These are phyloP conservation scores for Diplocarpon mali DNA, from an alignment of 2,329 filamentous ascomycete species.

Conservation along the genomic window DNA sequence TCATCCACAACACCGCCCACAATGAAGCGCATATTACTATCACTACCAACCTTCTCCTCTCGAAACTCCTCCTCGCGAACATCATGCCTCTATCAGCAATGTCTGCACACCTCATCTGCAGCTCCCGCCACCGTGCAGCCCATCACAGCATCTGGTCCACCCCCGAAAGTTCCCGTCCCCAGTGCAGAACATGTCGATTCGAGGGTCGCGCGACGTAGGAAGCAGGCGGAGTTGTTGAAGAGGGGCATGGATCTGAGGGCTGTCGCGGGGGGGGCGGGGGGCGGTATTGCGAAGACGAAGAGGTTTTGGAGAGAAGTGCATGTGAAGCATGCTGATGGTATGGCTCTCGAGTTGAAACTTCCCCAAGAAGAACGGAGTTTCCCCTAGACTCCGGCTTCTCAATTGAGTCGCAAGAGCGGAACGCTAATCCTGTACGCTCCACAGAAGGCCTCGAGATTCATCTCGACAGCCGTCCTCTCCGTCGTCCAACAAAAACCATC, in stretches of 20 bases:
- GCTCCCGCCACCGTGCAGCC: slow-evolving; percentile 28
- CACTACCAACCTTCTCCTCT: slow-evolving; percentile 13
- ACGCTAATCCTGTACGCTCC: not conserved
- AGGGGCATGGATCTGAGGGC: slow-evolving; percentile 38
- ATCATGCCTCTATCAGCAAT: slow-evolving; percentile 8
- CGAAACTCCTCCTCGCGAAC: slow-evolving; percentile 5
- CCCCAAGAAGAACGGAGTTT: not conserved
- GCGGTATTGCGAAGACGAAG: slow-evolving; percentile 40
- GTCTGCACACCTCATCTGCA: slow-evolving; percentile 20
- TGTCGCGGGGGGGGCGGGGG: slow-evolving; percentile 28
- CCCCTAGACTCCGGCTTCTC: not conserved
- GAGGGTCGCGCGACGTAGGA: slow-evolving; percentile 39
- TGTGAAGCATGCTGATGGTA: slow-evolving; percentile 57
- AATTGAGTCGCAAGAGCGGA: not conserved
- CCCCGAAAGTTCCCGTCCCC: slow-evolving; percentile 43
- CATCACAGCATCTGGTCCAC: slow-evolving; percentile 46
- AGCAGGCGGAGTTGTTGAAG: slow-evolving; percentile 45
- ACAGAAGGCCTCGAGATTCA: slow-evolving; percentile 41
- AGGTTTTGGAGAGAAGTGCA: slow-evolving; percentile 84
- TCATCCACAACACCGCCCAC: slow-evolving; percentile 3
- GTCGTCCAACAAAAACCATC: slow-evolving; percentile 63
- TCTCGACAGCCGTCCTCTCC: slow-evolving; percentile 69
- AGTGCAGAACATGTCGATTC: slow-evolving; percentile 28
- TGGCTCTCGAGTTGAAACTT: slow-evolving; percentile 8
- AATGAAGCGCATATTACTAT: slow-evolving; percentile 25